Evolutionary conservation across 768 basidiomycete genomes (phyloP), one percentile per base, ranked within the genome.

Genomic region (Termitomyces titanicus): DNA sequence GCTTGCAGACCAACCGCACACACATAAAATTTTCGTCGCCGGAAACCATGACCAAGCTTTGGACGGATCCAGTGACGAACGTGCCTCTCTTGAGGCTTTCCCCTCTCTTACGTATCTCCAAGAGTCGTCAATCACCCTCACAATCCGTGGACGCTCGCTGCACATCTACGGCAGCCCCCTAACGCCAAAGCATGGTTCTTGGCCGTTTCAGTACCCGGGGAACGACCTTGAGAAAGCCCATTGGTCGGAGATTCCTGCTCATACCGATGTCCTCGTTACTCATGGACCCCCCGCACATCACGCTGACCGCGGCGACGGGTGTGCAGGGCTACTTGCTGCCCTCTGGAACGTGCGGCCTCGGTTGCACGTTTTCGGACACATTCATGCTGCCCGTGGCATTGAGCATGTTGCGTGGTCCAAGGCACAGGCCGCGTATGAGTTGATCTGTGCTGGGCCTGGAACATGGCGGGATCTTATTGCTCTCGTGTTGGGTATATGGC

Each of bases 21-120:
- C 60, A 0, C 52, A 73, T 63, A 79, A 78, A 49, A 35, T 78
- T 18, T 68, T 75, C 55, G 70, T 78, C 33, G 78, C 71, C 8
- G 78, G 78, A 2, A 78, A 79, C 55, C 78, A 76, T 61, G 76
- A 78, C 47, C n/a, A 29, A 2, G 49, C 54, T 11, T 68, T 77
- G 37, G 57, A 59, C 3, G 59, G 58, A 15, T 47, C 58, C 15
- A 37, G 33, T 5, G 58, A 65, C 18, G 60, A 17, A 7, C 40
- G 25, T n/a, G 53, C 45, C 9, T 49, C 44, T 40, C 59, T 51
- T 24, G 42, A 47, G 15, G 52, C 57, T 20, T 71, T 64, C 56
- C 68, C 72, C 15, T 39, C 54, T 6, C 60, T 77, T 5, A 70
- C 59, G 0, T 79, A 78, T 51, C 73, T 80, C 50, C 61, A 73